Conservation (phyloP, 148 eudicot genomes). For the Mesembryanthemum crystallinum region DNA sequence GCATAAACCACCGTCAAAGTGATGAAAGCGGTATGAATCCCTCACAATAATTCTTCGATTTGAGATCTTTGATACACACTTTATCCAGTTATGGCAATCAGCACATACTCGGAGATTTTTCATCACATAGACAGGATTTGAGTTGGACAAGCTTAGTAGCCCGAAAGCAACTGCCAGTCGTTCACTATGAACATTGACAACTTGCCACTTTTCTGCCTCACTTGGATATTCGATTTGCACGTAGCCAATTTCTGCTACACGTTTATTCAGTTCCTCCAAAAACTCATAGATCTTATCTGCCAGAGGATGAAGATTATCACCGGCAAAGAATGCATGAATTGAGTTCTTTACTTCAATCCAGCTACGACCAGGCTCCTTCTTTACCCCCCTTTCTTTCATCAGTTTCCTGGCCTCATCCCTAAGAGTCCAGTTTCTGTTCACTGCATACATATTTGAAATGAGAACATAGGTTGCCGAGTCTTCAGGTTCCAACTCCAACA, state of each 20-base stretch:
- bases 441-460: conserved; percentile 75
- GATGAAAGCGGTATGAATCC: conserved; percentile 86
- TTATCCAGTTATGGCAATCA: conserved; percentile 94
- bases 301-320: conserved; percentile 75
- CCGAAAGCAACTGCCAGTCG: conserved; percentile 80
- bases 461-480: conserved; percentile 89
- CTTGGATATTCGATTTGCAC: conserved; percentile 39
- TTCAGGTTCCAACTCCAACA: conserved; percentile 62
- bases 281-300: conserved; percentile 56
- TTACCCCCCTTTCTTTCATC: conserved; percentile 75
- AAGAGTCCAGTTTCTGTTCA: conserved; percentile 48
- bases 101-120: conserved; percentile 88
- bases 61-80: conserved; percentile 53
- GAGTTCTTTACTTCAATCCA: conserved; percentile 80
- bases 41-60: conserved; percentile 65
- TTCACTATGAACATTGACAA: conserved; percentile 64
- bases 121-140: conserved; percentile 61
- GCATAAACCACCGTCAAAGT: conserved; percentile 65
- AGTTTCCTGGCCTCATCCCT: conserved; percentile 59
- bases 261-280: conserved; percentile 53
- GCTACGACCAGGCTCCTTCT: conserved; percentile 92
- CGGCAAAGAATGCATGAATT: conserved; percentile 82
- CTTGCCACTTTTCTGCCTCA: conserved; percentile 53
- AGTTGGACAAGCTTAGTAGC: conserved; percentile 50
- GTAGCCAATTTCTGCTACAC: conserved; percentile 58